Base-by-base conservation (phyloP, 257 asterid genomes). In the Fraxinus pennsylvanica region DNA sequence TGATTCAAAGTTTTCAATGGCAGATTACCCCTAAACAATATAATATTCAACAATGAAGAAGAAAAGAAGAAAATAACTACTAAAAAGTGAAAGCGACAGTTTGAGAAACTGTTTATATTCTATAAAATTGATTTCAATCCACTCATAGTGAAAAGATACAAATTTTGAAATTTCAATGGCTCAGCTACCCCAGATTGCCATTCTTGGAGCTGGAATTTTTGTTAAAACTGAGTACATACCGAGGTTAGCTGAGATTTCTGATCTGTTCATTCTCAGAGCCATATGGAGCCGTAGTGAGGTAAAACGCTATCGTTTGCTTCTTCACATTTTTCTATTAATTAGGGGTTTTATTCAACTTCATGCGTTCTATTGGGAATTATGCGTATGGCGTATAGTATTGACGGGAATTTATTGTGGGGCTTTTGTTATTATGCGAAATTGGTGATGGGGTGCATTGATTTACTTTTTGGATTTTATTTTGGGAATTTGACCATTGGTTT, bases 281-380 rank as follows among this genome's bases (percentile, higher is more conserved):
- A 91, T 91, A 69, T 91, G 97, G 97, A 90, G 94, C 76, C 92
- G 97, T 71, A 82, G 89, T 78, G 81, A 88, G 97, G 97, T 91
- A 63, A 30, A 29, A n/a, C 45, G n/a, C 63, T 22, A 9, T 68
- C 39, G 0, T 13, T 39, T 65, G 67, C 8, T 7, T 68, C 33
- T 10, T 65, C 39, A 3, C 43, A 12, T 22, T 41, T 21, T 25
- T 9, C 5, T 67, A 36, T 30, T 6, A 47, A 80, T 43, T 80
- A 17, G 54, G 25, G 50, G 30, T 76, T 76, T 43, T 52, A 38
- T 19, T 76, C 21, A 52, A 33, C 3, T 13, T 32, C 25, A 12
- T 17, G 54, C 3, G 1, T 63, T 13, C 9, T 22, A 9, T 43
- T 9, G 22, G 10, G 65, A 54, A 5, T n/a, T 54, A 54, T 54